Base-by-base conservation (phyloP, 2,329 filamentous ascomycete genomes). In the Colletotrichum sp. region DNA sequence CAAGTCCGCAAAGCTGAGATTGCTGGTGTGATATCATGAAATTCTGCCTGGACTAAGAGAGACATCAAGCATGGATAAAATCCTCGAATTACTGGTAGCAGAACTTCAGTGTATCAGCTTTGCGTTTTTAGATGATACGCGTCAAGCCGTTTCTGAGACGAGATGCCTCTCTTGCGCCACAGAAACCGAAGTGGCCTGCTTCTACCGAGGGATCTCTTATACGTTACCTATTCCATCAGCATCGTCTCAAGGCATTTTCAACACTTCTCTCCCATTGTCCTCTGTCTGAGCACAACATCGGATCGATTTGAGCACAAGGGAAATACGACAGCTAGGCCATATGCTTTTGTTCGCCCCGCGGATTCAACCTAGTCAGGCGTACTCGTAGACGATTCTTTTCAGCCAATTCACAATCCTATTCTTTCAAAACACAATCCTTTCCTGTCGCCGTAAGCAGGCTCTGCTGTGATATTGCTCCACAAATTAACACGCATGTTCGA, bases 161-260 rank as follows among this genome's bases (percentile, higher is more conserved):
- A 48, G 0, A 3, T 12, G 2, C 10, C 13, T 52, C 12, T 52
- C n/a, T 13, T 1, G 43, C 6, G 43, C 10, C 4, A 3, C 0
- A 24, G n/a, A 21, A 52, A 13, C 10, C 2, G 8, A 52, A 1
- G 4, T 5, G 1, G 2, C 1, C 12, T 21, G 43, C 6, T 21
- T 21, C 9, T 43, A 8, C 38, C 6, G 1, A 13, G 43, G 3
- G 43, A 48, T n/a, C 43, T 6, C n/a, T 12, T 13, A 12, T 48
- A 13, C 3, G 7, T 21, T 12, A 21, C 4, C 43, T 2, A 10
- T 10, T 3, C 9, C 18, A n/a, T 48, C 38, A 48, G 18, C 38
- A 48, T 48, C 6, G 18, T 48, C 18, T 48, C 38, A 48, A 48
- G 9, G 9, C 5, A n/a, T 1, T 12, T 24, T 24, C 24, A 24